Evolutionary conservation across 805 yeast genomes (phyloP).

Genomic region (Wickerhamomyces rabaulensis): DNA sequence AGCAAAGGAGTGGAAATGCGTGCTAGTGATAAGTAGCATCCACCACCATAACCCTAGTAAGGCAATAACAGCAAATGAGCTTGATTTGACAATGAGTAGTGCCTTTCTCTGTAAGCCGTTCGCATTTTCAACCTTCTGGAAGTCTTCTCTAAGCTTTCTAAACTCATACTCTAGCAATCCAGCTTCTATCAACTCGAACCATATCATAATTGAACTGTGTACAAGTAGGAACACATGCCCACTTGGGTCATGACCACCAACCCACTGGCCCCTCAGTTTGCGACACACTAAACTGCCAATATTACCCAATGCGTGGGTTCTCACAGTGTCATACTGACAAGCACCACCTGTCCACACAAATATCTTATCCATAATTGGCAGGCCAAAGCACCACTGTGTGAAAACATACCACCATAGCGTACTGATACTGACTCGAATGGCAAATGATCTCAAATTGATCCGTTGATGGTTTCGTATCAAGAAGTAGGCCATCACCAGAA

Average conservation of each 20-base stretch:
- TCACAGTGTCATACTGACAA: constrained; percentile 36
- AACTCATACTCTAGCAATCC: constrained; percentile 29
- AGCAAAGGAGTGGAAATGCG: constrained; percentile 74
- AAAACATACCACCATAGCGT: constrained; percentile 82
- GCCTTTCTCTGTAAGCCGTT: background rate
- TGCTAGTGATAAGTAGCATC: constrained; percentile 80
- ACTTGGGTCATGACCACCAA: constrained; percentile 92
- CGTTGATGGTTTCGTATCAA: constrained; percentile 5
- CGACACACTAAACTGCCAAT: constrained; percentile 39
- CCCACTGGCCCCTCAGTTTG: constrained; percentile 59
- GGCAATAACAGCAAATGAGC: constrained; percentile 25
- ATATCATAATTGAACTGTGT: constrained; percentile 57
- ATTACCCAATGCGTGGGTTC: background rate
- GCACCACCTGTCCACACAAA: constrained; percentile 80
- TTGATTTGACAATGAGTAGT: constrained; percentile 1
- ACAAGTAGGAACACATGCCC: constrained; percentile 85
- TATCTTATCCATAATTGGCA: constrained; percentile 84
- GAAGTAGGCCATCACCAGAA: constrained; percentile 33
- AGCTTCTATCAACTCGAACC: constrained; percentile 54
- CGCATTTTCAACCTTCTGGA: background rate
- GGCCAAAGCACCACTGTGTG: constrained; percentile 81
- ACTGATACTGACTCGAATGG: constrained; percentile 10
- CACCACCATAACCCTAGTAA: constrained; percentile 65
- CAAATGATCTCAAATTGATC: constrained; percentile 2
- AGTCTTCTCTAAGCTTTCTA: constrained; percentile 8